phyloP scores from a whole-genome alignment of 1,284 basidiomycete species.

The Pascua guehoae region DNA sequence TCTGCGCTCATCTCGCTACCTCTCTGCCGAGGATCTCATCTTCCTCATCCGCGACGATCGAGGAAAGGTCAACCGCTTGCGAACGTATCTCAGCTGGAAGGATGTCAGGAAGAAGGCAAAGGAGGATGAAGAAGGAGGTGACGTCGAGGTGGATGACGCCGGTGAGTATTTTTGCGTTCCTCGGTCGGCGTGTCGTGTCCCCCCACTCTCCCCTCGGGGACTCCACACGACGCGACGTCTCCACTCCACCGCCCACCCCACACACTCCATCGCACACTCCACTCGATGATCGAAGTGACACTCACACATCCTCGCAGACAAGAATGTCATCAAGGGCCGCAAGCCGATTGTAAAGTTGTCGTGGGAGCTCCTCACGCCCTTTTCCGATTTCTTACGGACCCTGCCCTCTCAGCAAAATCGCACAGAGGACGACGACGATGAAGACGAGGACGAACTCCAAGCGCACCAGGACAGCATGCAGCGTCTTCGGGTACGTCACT shows the following conservation, averaged over 20 bases:
- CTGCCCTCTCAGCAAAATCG: conserved; percentile 36
- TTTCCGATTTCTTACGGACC: conserved; percentile 70
- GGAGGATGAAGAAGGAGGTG: conserved; percentile 62
- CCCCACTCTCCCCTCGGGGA: too few relatives aligned
- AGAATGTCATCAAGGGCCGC: conserved; percentile 75
- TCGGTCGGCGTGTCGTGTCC: neutral
- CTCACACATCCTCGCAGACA: conserved; percentile 56
- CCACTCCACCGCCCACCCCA: too few relatives aligned
- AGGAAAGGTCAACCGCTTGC: conserved; percentile 85
- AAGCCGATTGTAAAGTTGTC: conserved; percentile 93
- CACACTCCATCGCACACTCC: too few relatives aligned
- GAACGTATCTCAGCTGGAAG: conserved; percentile 97
- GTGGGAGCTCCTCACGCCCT: conserved; percentile 92
- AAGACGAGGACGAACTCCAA: conserved; percentile 93
- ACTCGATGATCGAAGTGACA: neutral
- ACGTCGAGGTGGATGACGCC: conserved; percentile 61
- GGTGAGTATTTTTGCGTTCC: conserved; percentile 15
- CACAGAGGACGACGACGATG: conserved; percentile 75
- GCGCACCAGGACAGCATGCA: conserved; percentile 91
- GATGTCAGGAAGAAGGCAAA: conserved; percentile 95
- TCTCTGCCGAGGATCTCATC: conserved; percentile 91
- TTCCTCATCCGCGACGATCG: conserved; percentile 93
- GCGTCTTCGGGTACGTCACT: conserved; percentile 63
- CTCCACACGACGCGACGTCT: too few relatives aligned
- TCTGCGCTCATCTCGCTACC: conserved; percentile 74